phyloP scores from a whole-genome alignment of 441 rosid species.

The Manihot esculenta region DNA sequence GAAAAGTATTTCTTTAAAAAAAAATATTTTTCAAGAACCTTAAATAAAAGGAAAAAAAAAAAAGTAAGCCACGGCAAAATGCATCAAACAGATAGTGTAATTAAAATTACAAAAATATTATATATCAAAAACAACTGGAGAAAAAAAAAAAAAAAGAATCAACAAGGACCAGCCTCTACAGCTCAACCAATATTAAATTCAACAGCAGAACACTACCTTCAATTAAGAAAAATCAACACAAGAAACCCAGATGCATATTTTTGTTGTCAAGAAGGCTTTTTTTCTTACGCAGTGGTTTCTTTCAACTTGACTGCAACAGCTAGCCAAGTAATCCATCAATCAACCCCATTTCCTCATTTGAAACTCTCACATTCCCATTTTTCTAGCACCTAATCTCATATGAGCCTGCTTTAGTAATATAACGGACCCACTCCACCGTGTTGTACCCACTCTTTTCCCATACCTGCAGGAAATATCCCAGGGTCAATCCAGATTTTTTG shows the following conservation, averaged over 20 bases:
- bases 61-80: no score
- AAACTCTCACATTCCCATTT: constrained; percentile 4
- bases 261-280: constrained; percentile 13
- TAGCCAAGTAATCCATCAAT: constrained; percentile 10
- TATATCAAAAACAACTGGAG: not conserved
- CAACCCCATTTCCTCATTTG: not conserved
- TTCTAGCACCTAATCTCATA: constrained; percentile 94
- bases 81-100: not conserved
- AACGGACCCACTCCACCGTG: constrained; percentile 99
- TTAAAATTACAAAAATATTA: not conserved
- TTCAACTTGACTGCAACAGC: constrained; percentile 14
- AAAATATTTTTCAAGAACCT: no score
- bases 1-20: no score
- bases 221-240: constrained; percentile 19
- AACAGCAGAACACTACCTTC: not conserved
- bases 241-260: constrained; percentile 22
- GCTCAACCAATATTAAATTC: constrained; percentile 19
- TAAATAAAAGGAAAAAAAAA: no score
- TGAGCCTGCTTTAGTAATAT: constrained; percentile 95
- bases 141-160: not conserved
- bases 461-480: constrained; percentile 48
- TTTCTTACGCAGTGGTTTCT: constrained; percentile 5
- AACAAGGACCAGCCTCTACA: constrained; percentile 15
- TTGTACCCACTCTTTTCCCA: constrained; percentile 99
- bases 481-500: constrained; percentile 1